Percentiles rank a stretch among this genome's conserved stretches.
Conservation (phyloP, 441 rosid genomes). For the Gossypium armourianum region DNA sequence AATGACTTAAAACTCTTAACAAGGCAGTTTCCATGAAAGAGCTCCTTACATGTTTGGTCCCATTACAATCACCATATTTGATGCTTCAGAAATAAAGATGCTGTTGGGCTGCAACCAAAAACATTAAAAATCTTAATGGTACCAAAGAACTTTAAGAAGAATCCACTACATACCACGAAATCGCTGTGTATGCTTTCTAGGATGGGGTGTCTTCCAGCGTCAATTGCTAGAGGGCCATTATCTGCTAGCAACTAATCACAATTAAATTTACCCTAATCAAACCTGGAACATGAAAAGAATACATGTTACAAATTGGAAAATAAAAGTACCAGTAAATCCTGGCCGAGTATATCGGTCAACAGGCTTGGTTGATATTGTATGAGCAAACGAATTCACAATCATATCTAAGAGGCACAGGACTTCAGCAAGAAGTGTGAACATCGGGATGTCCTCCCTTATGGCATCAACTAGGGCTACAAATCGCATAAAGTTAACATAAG, state of each 20-base stretch:
- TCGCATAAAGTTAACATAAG: slow-evolving; percentile 9
- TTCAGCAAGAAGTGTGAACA: slow-evolving; percentile 79
- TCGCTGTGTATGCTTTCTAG: slow-evolving; percentile 80
- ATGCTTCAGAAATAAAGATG: slow-evolving; percentile 84
- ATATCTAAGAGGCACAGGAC: slow-evolving; percentile 85
- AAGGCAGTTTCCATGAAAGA: slow-evolving; percentile 15
- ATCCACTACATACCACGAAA: slow-evolving; percentile 40
- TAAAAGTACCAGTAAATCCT: slow-evolving; percentile 58
- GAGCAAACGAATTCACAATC: slow-evolving; percentile 94
- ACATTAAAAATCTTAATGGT: slow-evolving; percentile 2
- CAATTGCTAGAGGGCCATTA: slow-evolving; percentile 86
- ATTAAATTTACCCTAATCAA: slow-evolving; percentile 16
- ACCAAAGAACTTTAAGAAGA: slow-evolving; percentile 7
- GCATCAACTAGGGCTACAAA: slow-evolving; percentile 68
- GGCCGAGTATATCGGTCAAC: slow-evolving; percentile 77
- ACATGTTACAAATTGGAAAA: slow-evolving; percentile 12
- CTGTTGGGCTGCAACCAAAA: slow-evolving; percentile 66
- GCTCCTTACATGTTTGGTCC: slow-evolving; percentile 91
- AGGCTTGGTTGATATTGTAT: slow-evolving; percentile 76
- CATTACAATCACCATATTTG: slow-evolving; percentile 77
- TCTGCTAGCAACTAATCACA: slow-evolving; percentile 32
- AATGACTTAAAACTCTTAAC: slow-evolving; percentile 2
- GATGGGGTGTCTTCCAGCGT: slow-evolving; percentile 93
- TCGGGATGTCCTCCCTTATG: slow-evolving; percentile 64
- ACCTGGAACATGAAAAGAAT: slow-evolving; percentile 13